Evolutionary conservation across 208 protist species (phyloP).

Genomic region (Leishmania major): DNA sequence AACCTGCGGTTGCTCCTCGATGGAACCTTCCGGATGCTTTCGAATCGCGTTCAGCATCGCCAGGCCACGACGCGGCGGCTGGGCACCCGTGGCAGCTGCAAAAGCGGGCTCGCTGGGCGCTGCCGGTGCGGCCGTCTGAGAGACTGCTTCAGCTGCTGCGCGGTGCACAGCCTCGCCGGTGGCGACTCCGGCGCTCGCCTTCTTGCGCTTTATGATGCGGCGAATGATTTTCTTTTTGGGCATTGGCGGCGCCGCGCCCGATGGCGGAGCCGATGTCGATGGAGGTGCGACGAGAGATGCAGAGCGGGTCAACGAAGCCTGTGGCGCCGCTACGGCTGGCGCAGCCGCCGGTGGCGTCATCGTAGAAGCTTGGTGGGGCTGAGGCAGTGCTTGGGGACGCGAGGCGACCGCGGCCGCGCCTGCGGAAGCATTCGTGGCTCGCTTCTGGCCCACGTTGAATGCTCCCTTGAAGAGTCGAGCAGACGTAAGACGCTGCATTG

Average conservation of each 20-base stretch:
- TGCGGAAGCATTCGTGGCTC: constrained; percentile 6
- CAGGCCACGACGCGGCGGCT: constrained; percentile 10
- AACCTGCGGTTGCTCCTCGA: constrained; percentile 4
- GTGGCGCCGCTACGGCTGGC: neutral
- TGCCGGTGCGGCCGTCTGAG: neutral
- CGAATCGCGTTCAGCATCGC: constrained; percentile 30
- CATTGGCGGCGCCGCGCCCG: neutral
- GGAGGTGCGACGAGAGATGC: constrained; percentile 26
- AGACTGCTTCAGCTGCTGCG: neutral
- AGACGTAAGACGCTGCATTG: constrained; percentile 24
- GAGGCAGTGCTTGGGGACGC: neutral
- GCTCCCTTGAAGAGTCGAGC: constrained; percentile 13
- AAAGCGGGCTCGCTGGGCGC: neutral
- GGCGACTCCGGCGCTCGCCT: neutral
- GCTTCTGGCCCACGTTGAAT: constrained; percentile 17
- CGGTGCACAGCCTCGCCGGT: neutral
- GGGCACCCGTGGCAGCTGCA: neutral
- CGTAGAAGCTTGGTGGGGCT: neutral
- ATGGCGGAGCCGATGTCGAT: neutral
- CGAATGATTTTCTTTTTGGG: constrained; percentile 37
- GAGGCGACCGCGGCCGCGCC: neutral
- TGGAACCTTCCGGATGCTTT: constrained; percentile 28
- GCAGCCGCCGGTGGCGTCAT: neutral
- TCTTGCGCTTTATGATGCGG: constrained; percentile 35
- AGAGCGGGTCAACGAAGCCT: neutral